Evolutionary conservation across 768 basidiomycete species (phyloP).

Genomic region (Holtermanniella nyarrowii): DNA sequence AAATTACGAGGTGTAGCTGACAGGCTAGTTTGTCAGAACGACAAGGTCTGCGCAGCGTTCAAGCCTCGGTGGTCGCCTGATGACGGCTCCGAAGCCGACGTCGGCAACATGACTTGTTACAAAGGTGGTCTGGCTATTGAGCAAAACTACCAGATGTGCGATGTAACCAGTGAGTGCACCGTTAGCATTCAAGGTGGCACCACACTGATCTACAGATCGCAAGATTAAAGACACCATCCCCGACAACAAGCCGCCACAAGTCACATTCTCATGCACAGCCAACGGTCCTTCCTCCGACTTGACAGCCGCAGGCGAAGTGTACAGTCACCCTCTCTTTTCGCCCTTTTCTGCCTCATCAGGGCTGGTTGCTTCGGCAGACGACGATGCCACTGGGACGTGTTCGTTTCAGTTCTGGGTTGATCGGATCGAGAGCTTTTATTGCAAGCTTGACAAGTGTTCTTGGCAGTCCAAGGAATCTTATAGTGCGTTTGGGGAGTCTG

Average conservation of each 20-base stretch:
- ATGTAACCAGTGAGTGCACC: constrained; percentile 85
- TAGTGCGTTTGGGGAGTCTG: constrained; percentile 6
- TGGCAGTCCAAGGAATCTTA: constrained; percentile 33
- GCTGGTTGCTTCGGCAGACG: constrained; percentile 21
- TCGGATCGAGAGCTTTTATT: constrained; percentile 90
- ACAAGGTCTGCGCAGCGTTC: constrained; percentile 70
- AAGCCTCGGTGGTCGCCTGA: constrained; percentile 43
- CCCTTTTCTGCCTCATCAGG: constrained; percentile 5
- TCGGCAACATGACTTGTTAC: constrained; percentile 81
- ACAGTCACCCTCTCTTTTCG: constrained; percentile 15
- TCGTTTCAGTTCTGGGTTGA: constrained; percentile 98
- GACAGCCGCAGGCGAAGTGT: constrained; percentile 1
- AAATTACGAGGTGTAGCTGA: not conserved
- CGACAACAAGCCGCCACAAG: constrained; percentile 72
- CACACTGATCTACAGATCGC: constrained; percentile 52
- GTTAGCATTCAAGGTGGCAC: not conserved
- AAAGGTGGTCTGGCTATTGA: constrained; percentile 86
- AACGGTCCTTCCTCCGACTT: constrained; percentile 30
- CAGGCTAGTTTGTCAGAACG: constrained; percentile 65
- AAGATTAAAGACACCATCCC: constrained; percentile 94
- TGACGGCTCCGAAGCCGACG: constrained; percentile 41
- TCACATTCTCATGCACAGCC: constrained; percentile 75
- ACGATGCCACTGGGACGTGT: constrained; percentile 54
- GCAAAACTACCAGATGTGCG: constrained; percentile 93
- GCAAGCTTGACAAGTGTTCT: constrained; percentile 62